Evolutionary conservation across 78 protist genomes (phyloP), one percentile per base, ranked within the genome.

Genomic region (Blattamonas nauphoetae): DNA sequence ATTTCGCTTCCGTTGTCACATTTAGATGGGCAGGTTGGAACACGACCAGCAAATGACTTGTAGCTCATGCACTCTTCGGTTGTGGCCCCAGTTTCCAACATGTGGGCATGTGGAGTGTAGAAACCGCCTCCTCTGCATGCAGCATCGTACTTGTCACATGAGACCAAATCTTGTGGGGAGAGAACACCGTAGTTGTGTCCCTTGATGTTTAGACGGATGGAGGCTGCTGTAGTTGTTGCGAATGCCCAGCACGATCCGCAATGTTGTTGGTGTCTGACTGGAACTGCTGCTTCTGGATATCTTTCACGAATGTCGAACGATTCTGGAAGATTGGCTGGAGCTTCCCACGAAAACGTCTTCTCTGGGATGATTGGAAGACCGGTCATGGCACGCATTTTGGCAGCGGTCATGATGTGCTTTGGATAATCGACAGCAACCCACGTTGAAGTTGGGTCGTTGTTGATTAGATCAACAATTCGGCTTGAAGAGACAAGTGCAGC

Each of bases 241-340:
- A 85, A 85, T 0, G 91, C 91, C 91, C 91, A 89, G 84, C 91
- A 89, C 1, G 91, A 89, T 0, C 91, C 91, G 85, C 91, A 89
- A 32, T 21, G 42, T 4, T 42, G 85, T 34, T 89, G 91, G 85
- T 89, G 88, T 5, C 87, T 78, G 45, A 88, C 78, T 5, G 86
- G 63, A 84, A 35, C 33, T 5, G 42, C 42, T 5, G 32, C 4
- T 36, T 33, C 78, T 5, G 44, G 44, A 41, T 71, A 84, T 21
- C 42, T 4, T 29, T 84, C 21, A 21, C 86, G 86, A 5, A 5
- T 5, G 77, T 84, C 86, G 86, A 84, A 84, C 41, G 4, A 4
- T 5, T 44, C 78, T n/a, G 86, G 86, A 43, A 84, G 78, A 79
- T 55, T 55, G 71, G 11, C 21, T 55, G 71, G 71, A 29, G 11